phyloP scores from a whole-genome alignment of 2,329 filamentous ascomycete species.

The Fusarium heterosporum region DNA sequence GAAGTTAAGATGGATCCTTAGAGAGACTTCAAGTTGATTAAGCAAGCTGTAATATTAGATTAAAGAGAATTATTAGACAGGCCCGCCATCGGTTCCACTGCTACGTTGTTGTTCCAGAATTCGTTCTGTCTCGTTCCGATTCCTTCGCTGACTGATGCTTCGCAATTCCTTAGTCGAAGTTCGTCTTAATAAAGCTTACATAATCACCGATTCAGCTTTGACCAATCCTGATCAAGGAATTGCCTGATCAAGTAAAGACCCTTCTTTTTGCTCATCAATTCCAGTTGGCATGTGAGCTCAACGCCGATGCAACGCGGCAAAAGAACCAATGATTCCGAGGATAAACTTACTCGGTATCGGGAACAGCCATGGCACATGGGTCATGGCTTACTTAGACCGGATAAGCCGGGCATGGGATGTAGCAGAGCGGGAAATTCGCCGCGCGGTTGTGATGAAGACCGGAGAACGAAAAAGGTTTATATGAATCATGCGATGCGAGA shows the following conservation, averaged over 20 bases:
- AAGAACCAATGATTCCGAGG: constrained; percentile 13
- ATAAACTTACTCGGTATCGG: constrained; percentile 20
- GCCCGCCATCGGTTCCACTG: constrained; percentile 38
- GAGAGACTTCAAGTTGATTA: not conserved
- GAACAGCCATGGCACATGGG: not conserved
- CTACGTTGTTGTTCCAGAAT: constrained; percentile 10
- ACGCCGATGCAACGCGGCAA: constrained; percentile 27
- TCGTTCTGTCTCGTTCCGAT: constrained; percentile 13
- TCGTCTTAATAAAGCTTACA: constrained; percentile 38
- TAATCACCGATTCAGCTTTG: constrained; percentile 27
- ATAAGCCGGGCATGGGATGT: constrained; percentile 34
- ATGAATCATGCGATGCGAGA: constrained; percentile 45
- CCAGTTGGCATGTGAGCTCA: constrained; percentile 38
- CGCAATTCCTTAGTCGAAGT: constrained; percentile 36
- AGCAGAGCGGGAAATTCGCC: constrained; percentile 43
- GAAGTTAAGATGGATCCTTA: constrained; percentile 21
- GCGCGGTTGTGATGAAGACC: constrained; percentile 44
- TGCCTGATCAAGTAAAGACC: constrained; percentile 31
- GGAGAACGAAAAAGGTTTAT: constrained; percentile 31
- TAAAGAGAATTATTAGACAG: constrained; percentile 10
- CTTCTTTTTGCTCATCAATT: constrained; percentile 11
- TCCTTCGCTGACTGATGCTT: constrained; percentile 46
- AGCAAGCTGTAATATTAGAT: not conserved
- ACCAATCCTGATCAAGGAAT: constrained; percentile 15
- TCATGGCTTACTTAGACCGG: constrained; percentile 30